phyloP scores from a whole-genome alignment of 2,329 filamentous ascomycete species.

The Botrytis porri region DNA sequence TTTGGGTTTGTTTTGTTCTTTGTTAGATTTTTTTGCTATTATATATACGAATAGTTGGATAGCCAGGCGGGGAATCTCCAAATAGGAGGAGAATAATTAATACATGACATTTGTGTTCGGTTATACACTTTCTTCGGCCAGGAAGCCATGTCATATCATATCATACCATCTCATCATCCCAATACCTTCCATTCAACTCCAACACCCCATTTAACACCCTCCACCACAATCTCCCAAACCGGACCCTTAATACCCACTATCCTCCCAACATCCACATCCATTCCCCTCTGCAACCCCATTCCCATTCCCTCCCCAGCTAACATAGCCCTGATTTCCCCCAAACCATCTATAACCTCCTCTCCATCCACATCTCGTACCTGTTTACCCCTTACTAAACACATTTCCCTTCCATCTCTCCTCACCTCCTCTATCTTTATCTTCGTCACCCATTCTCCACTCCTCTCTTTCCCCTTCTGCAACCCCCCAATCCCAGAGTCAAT shows the following conservation, averaged over 20 bases:
- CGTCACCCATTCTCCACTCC: conserved; percentile 33
- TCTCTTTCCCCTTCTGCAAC: conserved; percentile 12
- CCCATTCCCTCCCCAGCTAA: conserved; percentile 36
- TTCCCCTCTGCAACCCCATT: conserved; percentile 31
- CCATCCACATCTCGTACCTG: conserved; percentile 23
- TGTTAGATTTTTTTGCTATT: not conserved
- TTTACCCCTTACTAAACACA: conserved; percentile 35
- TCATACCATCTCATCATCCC: conserved; percentile 20
- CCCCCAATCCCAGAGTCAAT: conserved; percentile 28
- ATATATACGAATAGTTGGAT: not conserved
- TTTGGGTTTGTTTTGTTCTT: not conserved
- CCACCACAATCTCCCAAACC: conserved; percentile 37
- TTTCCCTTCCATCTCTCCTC: conserved; percentile 29
- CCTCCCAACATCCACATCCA: conserved; percentile 30
- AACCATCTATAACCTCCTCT: conserved; percentile 26
- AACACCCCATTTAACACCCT: conserved; percentile 38
- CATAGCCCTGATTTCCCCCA: conserved; percentile 30
- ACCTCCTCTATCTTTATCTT: conserved; percentile 35
- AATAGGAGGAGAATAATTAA: not conserved
- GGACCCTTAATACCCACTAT: conserved; percentile 37
- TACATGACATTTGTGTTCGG: not conserved
- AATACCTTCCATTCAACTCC: conserved; percentile 39
- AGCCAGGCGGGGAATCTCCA: not conserved
- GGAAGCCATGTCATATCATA: not conserved
- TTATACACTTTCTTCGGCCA: not conserved